Conservation (phyloP, 2,329 filamentous ascomycete genomes). For the Fusarium sublunatum region DNA sequence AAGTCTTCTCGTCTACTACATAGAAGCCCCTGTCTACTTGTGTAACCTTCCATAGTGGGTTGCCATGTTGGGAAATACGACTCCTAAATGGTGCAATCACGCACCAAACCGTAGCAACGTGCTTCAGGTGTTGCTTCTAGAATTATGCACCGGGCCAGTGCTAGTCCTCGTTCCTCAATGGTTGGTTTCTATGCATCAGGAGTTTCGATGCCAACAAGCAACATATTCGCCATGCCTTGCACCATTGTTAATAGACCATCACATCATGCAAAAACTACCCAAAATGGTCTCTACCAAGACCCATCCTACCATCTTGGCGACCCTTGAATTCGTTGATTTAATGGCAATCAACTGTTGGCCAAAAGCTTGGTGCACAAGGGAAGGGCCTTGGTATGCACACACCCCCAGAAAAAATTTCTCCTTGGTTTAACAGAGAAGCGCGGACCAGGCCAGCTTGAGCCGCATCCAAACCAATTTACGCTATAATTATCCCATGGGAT, state of each 20-base stretch:
- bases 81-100: conserved; percentile 40
- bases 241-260: conserved; percentile 17
- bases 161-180: conserved; percentile 16
- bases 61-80: conserved; percentile 18
- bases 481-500: conserved; percentile 47
- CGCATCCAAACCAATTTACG: conserved; percentile 44
- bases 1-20: background rate
- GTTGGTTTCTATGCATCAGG: conserved; percentile 1
- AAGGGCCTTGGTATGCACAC: conserved; percentile 15
- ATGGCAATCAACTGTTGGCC: conserved; percentile 2
- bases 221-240: conserved; percentile 28
- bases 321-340: conserved; percentile 13
- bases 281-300: conserved; percentile 2
- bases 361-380: conserved; percentile 20
- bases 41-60: conserved; percentile 21
- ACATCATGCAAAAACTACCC: conserved; percentile 11
- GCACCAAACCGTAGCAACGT: conserved; percentile 35
- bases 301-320: conserved; percentile 12
- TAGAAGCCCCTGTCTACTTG: conserved; percentile 26
- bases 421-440: conserved; percentile 14
- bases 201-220: background rate
- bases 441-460: conserved; percentile 38
- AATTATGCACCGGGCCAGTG: background rate
- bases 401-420: conserved; percentile 28
- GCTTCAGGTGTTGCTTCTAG: conserved; percentile 14